Base-by-base conservation (phyloP, 345 rosid genomes). In the Streptanthus diversifolius region DNA sequence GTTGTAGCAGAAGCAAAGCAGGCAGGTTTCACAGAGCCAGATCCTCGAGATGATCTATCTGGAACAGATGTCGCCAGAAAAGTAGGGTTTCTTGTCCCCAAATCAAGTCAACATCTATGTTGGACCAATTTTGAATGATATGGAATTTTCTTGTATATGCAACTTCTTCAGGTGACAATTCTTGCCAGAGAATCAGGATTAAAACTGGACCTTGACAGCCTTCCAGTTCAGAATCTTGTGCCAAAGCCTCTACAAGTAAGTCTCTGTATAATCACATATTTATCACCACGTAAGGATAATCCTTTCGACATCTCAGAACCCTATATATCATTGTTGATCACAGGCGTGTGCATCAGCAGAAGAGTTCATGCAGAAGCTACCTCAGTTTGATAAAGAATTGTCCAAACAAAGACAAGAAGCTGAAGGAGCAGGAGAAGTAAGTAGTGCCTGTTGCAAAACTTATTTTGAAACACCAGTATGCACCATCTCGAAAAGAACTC, bases 51-150 rank as follows among this genome's bases (percentile, higher is more conserved):
- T 54, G 99, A 95, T 83, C 88, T 95, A 29, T 90, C 99, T 78
- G 99, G 99, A 81, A 88, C 89, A 32, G 99, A 95, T 87, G 99
- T 95, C 71, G 98, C 95, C 35, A 81, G 99, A 86, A 95, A 91
- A 92, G 99, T 95, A 84, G 0, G 27, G 13, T 39, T 33, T 41
- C 63, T 33, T 43, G 14, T 27, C 33, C 51, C 11, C 3, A 43
- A 27, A 35, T 53, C 22, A 60, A 1, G 53, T 36, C 58, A 17
- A 12, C 41, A 63, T 48, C 24, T 60, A 3, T 60, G 21, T 17
- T 52, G 3, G 13, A 47, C 44, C 70, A 24, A 10, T 61, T n/a
- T n/a, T 53, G 7, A 52, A 54, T 19, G n/a, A 54, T 62, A 8
- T 44, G 3, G 8, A 22, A 66, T 58, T 29, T 29, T 66, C 29